These are phyloP conservation scores for Macrolepiota fuliginosa DNA, from an alignment of 768 basidiomycete genomes.

Conservation along the genomic window DNA sequence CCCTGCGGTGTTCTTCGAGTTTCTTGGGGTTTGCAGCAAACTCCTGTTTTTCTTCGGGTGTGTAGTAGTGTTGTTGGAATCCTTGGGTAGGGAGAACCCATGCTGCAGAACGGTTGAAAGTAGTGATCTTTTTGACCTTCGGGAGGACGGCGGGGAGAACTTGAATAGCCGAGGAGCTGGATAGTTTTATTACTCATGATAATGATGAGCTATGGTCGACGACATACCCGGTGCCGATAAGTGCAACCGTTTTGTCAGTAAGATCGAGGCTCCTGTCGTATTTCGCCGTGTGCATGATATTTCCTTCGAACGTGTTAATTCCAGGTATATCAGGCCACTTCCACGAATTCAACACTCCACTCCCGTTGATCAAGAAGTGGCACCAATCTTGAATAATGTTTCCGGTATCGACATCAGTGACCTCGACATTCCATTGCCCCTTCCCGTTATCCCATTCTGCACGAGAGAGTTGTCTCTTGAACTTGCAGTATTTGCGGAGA, in stretches of 20 bases:
- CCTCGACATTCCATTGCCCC: conserved; percentile 27
- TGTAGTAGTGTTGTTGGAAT: conserved; percentile 28
- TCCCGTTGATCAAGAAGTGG: no score
- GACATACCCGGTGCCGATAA: conserved; percentile 36
- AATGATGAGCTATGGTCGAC: no score
- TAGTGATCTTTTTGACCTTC: conserved; percentile 31
- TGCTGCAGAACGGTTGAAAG: conserved; percentile 30
- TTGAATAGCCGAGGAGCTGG: conserved; percentile 33
- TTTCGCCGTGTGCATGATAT: conserved; percentile 34
- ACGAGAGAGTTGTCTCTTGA: conserved; percentile 23
- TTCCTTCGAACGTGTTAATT: conserved; percentile 29
- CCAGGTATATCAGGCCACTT: conserved; percentile 36
- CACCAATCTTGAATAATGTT: conserved; percentile 21
- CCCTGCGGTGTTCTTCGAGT: conserved; percentile 40
- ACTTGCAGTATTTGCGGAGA: conserved; percentile 29
- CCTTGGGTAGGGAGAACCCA: conserved; percentile 29
- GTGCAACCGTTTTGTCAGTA: conserved; percentile 32
- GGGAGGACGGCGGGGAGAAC: conserved; percentile 31
- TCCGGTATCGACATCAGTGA: conserved; percentile 19
- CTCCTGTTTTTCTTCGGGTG: no score
- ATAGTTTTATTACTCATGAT: not conserved
- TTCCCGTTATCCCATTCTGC: conserved; percentile 28
- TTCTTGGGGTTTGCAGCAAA: conserved; percentile 37
- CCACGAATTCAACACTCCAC: no score
- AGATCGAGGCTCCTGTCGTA: conserved; percentile 29